A percentile compares a stretch with the other conserved stretches of the same genome.
Evolutionary conservation across 2,329 filamentous ascomycete species (phyloP).

Genomic region (Pseudogymnoascus sp.): DNA sequence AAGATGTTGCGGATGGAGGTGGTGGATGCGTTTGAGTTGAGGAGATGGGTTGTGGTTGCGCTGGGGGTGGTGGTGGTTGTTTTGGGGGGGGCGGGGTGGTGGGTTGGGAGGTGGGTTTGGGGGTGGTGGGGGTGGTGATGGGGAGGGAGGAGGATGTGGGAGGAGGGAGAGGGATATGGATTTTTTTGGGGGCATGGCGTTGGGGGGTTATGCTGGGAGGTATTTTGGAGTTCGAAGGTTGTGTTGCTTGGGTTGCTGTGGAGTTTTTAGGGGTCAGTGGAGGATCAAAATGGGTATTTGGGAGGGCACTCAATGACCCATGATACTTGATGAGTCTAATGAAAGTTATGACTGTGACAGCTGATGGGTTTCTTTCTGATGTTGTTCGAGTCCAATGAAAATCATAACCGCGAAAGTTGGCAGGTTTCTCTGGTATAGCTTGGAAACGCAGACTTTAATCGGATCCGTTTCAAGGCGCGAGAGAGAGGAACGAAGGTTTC

Average conservation of each 20-base stretch:
- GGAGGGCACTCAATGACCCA: neutral
- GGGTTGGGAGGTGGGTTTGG: neutral
- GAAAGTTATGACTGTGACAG: neutral
- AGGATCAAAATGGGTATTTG: neutral
- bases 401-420: neutral
- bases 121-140: conserved; percentile 1
- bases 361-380: neutral
- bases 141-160: neutral
- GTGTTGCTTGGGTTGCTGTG: neutral
- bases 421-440: neutral
- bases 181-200: neutral
- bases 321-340: neutral
- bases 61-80: conserved; percentile 12
- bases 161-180: conserved; percentile 10
- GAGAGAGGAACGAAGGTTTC: neutral
- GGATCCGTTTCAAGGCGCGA: neutral
- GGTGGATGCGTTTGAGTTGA: conserved; percentile 24
- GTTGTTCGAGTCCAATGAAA: neutral
- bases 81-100: neutral
- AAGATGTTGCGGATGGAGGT: conserved; percentile 27
- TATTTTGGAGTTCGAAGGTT: neutral
- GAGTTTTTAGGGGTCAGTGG: neutral
- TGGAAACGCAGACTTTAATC: neutral
- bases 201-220: neutral
- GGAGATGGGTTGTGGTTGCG: conserved; percentile 21